These are phyloP conservation scores for Usnea hakonensis DNA, from an alignment of 495 filamentous ascomycete genomes.

Conservation along the genomic window DNA sequence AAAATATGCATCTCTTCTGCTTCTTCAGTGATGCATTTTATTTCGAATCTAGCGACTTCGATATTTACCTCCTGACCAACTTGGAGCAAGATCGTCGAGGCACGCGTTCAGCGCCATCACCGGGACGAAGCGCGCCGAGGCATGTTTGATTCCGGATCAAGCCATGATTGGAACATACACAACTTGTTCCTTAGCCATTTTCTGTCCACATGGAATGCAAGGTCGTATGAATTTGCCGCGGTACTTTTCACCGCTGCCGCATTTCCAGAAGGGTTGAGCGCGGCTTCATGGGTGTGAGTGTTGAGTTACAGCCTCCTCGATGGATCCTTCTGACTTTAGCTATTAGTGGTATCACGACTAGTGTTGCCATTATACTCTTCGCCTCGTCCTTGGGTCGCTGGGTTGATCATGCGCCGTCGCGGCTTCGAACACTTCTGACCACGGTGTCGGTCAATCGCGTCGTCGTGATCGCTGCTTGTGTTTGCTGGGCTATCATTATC, in stretches of 20 bases:
- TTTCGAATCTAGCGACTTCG: background rate
- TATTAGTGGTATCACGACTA: slow-evolving; percentile 32
- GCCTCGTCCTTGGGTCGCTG: slow-evolving; percentile 37
- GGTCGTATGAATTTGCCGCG: slow-evolving; percentile 48
- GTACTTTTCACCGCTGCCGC: slow-evolving; percentile 46
- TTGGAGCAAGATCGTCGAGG: background rate
- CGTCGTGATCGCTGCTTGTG: slow-evolving; percentile 37
- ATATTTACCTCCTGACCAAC: background rate
- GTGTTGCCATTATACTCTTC: slow-evolving; percentile 30
- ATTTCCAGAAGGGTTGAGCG: slow-evolving; percentile 38
- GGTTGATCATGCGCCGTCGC: slow-evolving; percentile 36
- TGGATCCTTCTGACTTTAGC: background rate
- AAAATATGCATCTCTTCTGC: background rate
- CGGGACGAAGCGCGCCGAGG: background rate
- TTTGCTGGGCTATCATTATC: slow-evolving; percentile 30
- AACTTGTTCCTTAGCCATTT: slow-evolving; percentile 45
- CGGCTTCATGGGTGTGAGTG: slow-evolving; percentile 34
- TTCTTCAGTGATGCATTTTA: background rate
- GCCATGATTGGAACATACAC: background rate
- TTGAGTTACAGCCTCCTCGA: background rate
- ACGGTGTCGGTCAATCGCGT: slow-evolving; percentile 38
- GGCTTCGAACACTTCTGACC: slow-evolving; percentile 36
- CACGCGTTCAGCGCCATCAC: background rate
- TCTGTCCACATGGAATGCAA: slow-evolving; percentile 54
- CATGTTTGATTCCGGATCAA: background rate